Conservation (phyloP, 2,329 filamentous ascomycete species). For the Stagonosporopsis chrysanthemi region DNA sequence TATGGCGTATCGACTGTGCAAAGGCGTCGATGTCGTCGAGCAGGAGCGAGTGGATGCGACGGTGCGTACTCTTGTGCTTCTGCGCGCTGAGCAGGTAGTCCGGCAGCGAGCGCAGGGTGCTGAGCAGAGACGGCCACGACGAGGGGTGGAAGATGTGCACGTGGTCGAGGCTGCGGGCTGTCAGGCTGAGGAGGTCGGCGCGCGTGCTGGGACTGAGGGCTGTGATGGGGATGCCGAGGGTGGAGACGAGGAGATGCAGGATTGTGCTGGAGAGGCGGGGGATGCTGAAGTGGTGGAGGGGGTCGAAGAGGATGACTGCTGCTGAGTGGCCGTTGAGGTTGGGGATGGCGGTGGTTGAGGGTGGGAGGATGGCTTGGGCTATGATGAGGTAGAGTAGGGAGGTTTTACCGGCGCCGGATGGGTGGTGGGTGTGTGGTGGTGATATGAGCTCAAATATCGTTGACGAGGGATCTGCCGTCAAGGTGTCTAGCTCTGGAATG, state of each 20-base stretch:
- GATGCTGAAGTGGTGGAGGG: conserved; percentile 62
- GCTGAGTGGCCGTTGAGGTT: conserved; percentile 52
- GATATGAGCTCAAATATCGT: conserved; percentile 62
- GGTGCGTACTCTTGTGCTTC: conserved; percentile 58
- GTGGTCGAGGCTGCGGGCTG: conserved; percentile 58
- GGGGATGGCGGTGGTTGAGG: conserved; percentile 19
- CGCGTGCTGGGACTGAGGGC: neutral
- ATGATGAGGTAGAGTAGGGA: conserved; percentile 65
- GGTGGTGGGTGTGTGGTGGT: conserved; percentile 42
- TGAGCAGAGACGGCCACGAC: conserved; percentile 58
- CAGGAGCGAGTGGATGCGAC: conserved; percentile 59
- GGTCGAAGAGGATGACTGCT: conserved; percentile 63
- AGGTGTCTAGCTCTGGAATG: conserved; percentile 56
- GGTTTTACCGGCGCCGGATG: conserved; percentile 63
- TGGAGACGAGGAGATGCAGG: conserved; percentile 20
- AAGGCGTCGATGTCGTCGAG: conserved; percentile 65
- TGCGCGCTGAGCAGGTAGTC: conserved; percentile 59
- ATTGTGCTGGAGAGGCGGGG: conserved; percentile 55
- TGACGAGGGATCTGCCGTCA: conserved; percentile 30
- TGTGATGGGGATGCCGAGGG: neutral
- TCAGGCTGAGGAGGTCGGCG: conserved; percentile 22
- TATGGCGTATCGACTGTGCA: conserved; percentile 22
- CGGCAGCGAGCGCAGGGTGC: conserved; percentile 58
- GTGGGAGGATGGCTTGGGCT: conserved; percentile 60
- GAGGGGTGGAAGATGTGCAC: conserved; percentile 66